Evolutionary conservation across 345 rosid species (phyloP), one percentile per base, ranked within the genome.

Genomic region (Pugionium cornutum): DNA sequence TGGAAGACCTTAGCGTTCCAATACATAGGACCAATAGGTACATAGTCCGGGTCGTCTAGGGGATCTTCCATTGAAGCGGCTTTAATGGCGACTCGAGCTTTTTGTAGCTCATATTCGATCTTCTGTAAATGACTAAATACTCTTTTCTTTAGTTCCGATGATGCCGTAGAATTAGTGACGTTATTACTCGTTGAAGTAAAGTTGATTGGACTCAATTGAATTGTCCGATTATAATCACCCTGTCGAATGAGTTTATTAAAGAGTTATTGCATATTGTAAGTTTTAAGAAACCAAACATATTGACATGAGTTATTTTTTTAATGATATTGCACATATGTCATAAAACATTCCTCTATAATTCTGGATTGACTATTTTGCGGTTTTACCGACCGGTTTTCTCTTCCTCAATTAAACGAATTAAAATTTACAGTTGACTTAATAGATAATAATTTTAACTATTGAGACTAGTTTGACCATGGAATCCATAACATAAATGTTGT

Each of bases 1-100:
- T 89, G 97, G 67, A 92, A 92, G 66, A 80, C 85, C 69, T 74
- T 83, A 11, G 98, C 76, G 56, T 89, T 81, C 85, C 84, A 70
- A 53, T 92, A 92, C 83, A 89, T 83, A 2, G 98, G 95, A 41
- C 98, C 98, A 2, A 54, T 28, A 0, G 98, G 98, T 48, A 82
- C 77, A 40, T 75, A 88, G 2, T 92, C 89, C n/a, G 83, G 83
- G 44, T 88, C 95, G 4, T 49, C 67, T 7, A 80, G 58, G 43
- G 77, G 78, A 68, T 80, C 79, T 34, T 70, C 79, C 9, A 55
- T 67, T 49, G 73, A 77, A 34, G 89, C 87, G 6, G 82, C 76
- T 81, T 81, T 85, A 1, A 92, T 82, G 3, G 82, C 75, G 1
- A 80, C 72, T 71, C 97, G 82, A 45, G 85, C 80, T 69, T 77